Evolutionary conservation across 2,329 filamentous ascomycete species (phyloP).

Genomic region (Botrytis squamosa): DNA sequence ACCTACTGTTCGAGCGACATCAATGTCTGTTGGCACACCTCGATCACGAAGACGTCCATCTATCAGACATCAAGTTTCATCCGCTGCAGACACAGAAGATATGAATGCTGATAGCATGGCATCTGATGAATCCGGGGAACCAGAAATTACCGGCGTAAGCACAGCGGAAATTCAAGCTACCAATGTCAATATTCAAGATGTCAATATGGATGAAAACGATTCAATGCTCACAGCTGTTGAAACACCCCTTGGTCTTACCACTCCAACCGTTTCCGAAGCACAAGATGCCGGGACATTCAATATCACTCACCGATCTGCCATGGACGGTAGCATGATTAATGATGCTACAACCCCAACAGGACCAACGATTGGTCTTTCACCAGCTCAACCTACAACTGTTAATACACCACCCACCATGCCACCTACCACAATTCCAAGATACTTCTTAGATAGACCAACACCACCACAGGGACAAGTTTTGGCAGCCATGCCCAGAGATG

Average conservation of each 20-base stretch:
- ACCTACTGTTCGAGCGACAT: conserved; percentile 54
- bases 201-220: conserved; percentile 72
- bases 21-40: conserved; percentile 51
- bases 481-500: conserved; percentile 90
- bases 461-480: conserved; percentile 70
- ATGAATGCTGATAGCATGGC: conserved; percentile 78
- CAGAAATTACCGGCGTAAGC: conserved; percentile 70
- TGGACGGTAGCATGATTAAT: conserved; percentile 82
- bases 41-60: conserved; percentile 72
- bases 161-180: conserved; percentile 76
- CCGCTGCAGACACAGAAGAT: conserved; percentile 84
- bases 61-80: conserved; percentile 84
- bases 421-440: conserved; percentile 71
- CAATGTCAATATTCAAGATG: conserved; percentile 81
- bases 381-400: conserved; percentile 56
- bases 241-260: conserved; percentile 70
- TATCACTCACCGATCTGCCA: conserved; percentile 80
- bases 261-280: conserved; percentile 76
- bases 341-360: conserved; percentile 65
- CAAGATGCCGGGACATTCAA: conserved; percentile 90
- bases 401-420: conserved; percentile 75
- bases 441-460: conserved; percentile 70
- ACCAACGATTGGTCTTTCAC: conserved; percentile 69
- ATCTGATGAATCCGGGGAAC: conserved; percentile 73
- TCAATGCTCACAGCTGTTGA: conserved; percentile 71